Evolutionary conservation across 2,329 filamentous ascomycete genomes (phyloP), one percentile per base, ranked within the genome.

Genomic region (Didymella segeticola): DNA sequence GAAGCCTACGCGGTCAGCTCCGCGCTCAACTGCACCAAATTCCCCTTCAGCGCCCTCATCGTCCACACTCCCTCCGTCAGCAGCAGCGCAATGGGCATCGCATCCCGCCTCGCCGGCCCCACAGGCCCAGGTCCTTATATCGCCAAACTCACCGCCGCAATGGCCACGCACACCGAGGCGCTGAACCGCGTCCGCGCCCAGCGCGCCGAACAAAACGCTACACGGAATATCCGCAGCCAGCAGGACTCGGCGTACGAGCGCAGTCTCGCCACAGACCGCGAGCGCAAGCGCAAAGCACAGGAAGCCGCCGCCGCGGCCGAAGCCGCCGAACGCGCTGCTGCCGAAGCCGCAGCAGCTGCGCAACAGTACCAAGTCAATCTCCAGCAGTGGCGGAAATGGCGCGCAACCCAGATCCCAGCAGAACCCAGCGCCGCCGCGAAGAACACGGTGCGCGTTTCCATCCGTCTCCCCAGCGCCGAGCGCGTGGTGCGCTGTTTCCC

Each of bases 231-330:
- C 27, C 85, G 93, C n/a, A 85, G 89, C 56, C 87, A 96, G 73
- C 95, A 99, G 72, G 92, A 98, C 71, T 89, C 86, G 9, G 95
- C 95, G 0, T 99, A 99, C 73, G 93, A 99, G 76, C 86, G 92
- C 57, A 96, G 91, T 0, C 80, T 99, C 25, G 93, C 93, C 9
- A 86, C 87, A 56, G 95, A 99, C 75, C 83, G 93, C 31, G 93
- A 96, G 73, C 88, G 93, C 17, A 89, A 90, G 0, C 83, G 90
- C 26, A 85, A 89, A 71, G 86, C 85, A 70, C 84, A 84, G 43
- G 92, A 96, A 72, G 91, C 89, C 2, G 91, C 91, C 57, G 83
- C 82, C n/a, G 80, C 78, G 31, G 77, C 76, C 52, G 84, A 84
- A 17, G 84, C 84, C 0, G 82, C 80, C 25, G 89, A 89, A 15